Base-by-base conservation (phyloP, 495 filamentous ascomycete genomes). In the Penicilliopsis zonata region DNA sequence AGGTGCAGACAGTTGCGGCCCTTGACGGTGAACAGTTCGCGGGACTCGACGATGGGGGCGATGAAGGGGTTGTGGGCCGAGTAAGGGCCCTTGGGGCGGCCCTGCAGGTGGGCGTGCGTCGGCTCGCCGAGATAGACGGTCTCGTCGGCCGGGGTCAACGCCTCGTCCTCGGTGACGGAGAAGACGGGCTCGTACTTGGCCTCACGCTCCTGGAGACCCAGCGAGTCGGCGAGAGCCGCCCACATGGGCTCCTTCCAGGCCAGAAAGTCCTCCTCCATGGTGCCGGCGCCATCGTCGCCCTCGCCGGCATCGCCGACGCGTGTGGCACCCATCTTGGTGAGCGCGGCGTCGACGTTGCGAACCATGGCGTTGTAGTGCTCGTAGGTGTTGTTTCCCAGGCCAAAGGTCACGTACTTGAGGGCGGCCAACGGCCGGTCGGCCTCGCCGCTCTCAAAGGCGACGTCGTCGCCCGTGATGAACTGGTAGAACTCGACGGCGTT, bases 171-270 rank as follows among this genome's bases (percentile, higher is more conserved):
- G 9, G 65, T 72, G 40, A 96, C 78, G 38, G 67, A 71, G 48
- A 94, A 96, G 31, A 92, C 76, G 21, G 90, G 83, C 51, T 99
- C 90, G 52, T 99, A 99, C 42, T 87, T 76, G 30, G 90, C 81
- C 55, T 99, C 90, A 30, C 90, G 86, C 57, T 99, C 90, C 56
- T 95, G 81, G 27, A 99, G 67, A 32, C 72, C 70, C 80, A 99
- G 80, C 41, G 79, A 70, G 31, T 83, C 73, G 5, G 77, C 63
- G 24, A 96, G 62, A 34, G 80, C 86, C 38, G 65, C 59, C 90
- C 90, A 99, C 92, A 99, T 99, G 30, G 87, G 86, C 47, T 99
- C 90, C 58, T 99, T 99, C 90, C 90, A 99, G 38, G 90, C 82
- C 50, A 99, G 64, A 57, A 95, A 99, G 47, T 99, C 90, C 63